A percentile compares a stretch with the other conserved stretches of the same genome.
Evolutionary conservation across 192 early-diverging fungal genomes (phyloP).

Genomic region (Gryganskiella cystojenkinii): DNA sequence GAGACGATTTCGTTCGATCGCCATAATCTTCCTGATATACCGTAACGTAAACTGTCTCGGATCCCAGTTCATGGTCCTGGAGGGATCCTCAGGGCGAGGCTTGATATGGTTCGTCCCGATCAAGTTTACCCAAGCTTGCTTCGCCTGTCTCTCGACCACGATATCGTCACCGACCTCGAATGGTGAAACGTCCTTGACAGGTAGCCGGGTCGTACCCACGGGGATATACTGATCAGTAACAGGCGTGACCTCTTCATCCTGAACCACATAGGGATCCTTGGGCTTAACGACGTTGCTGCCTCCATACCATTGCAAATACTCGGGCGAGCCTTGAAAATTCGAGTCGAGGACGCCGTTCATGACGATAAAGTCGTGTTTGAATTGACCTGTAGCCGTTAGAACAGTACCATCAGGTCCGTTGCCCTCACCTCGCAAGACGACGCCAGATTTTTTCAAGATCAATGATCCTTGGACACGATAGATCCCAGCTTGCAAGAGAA

Average conservation of each 20-base stretch:
- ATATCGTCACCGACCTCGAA: slow-evolving; percentile 18
- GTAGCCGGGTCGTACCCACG: slow-evolving; percentile 8
- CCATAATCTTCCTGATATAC: slow-evolving; percentile 23
- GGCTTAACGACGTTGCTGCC: background rate
- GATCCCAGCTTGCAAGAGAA: slow-evolving; percentile 34
- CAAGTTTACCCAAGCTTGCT: slow-evolving; percentile 8
- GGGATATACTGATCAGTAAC: slow-evolving; percentile 29
- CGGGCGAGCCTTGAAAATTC: slow-evolving; percentile 20
- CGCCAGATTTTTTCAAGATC: slow-evolving; percentile 31
- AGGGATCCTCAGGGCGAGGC: background rate
- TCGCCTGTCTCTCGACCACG: slow-evolving; percentile 1
- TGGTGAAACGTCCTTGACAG: slow-evolving; percentile 19
- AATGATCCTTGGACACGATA: slow-evolving; percentile 23
- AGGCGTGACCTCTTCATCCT: background rate
- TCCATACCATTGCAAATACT: slow-evolving; percentile 16
- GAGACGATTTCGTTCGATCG: slow-evolving; percentile 4
- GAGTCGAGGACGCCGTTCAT: slow-evolving; percentile 29
- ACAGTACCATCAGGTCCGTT: slow-evolving; percentile 22
- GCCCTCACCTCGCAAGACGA: slow-evolving; percentile 37
- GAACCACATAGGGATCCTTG: slow-evolving; percentile 16
- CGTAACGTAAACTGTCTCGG: slow-evolving; percentile 5
- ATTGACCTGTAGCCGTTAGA: slow-evolving; percentile 25
- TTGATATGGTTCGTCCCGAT: slow-evolving; percentile 32
- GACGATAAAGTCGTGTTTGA: slow-evolving; percentile 35
- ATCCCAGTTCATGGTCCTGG: slow-evolving; percentile 20